Evolutionary conservation across 352 stramenopile genomes (phyloP).

Genomic region (Pythium folliculosum): DNA sequence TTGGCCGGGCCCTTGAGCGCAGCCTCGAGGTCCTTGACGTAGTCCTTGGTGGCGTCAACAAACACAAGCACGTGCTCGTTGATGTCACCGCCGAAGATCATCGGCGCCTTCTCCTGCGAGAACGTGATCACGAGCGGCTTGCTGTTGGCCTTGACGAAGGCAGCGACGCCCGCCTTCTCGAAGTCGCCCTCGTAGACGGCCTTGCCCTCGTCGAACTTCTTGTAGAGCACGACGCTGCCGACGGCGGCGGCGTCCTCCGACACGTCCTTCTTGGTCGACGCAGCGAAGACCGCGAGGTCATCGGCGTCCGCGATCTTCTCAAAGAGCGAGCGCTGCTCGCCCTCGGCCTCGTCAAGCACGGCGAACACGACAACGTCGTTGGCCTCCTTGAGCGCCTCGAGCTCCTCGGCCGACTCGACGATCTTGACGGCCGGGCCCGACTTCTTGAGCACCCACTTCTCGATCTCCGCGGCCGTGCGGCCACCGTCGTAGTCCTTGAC

Average conservation of each 20-base stretch:
- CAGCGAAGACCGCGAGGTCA: slow-evolving; percentile 76
- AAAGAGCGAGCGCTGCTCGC: slow-evolving; percentile 63
- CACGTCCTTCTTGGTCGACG: slow-evolving; percentile 68
- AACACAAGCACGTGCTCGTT: slow-evolving; percentile 90
- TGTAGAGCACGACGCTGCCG: slow-evolving; percentile 79
- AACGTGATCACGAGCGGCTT: slow-evolving; percentile 91
- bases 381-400: slow-evolving; percentile 74
- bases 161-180: slow-evolving; percentile 53
- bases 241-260: slow-evolving; percentile 54
- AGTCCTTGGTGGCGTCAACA: slow-evolving; percentile 68
- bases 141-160: slow-evolving; percentile 81
- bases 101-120: slow-evolving; percentile 85
- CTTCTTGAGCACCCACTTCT: slow-evolving; percentile 92
- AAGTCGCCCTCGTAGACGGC: slow-evolving; percentile 77
- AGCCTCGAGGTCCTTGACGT: slow-evolving; percentile 55
- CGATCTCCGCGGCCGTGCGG: slow-evolving; percentile 84
- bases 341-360: slow-evolving; percentile 79
- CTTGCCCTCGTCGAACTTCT: slow-evolving; percentile 89
- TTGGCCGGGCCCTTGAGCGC: slow-evolving; percentile 64
- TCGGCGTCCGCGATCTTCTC: slow-evolving; percentile 78
- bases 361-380: slow-evolving; percentile 89
- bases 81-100: slow-evolving; percentile 90
- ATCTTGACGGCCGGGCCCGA: slow-evolving; percentile 87
- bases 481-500: slow-evolving; percentile 90
- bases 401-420: slow-evolving; percentile 68